Conservation (phyloP, 2,329 filamentous ascomycete genomes). For the Botryotinia narcissicola region DNA sequence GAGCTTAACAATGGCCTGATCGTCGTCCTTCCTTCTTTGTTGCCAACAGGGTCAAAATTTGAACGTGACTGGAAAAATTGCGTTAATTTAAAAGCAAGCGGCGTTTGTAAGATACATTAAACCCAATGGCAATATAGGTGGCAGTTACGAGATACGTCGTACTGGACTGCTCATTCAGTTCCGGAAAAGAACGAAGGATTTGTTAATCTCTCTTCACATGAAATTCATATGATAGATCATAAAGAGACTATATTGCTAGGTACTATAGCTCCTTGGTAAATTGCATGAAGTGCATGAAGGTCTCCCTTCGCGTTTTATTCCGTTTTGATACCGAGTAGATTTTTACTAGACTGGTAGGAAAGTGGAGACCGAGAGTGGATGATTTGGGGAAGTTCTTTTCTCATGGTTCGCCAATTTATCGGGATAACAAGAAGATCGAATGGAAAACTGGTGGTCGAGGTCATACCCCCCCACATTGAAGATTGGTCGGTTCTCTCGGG, state of each 20-base stretch:
- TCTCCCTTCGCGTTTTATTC: not conserved
- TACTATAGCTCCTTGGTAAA: not conserved
- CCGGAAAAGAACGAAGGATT: not conserved
- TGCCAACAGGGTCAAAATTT: not conserved
- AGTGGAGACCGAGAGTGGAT: slow-evolving; percentile 7
- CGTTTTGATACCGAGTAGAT: slow-evolving; percentile 14
- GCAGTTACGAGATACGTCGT: slow-evolving; percentile 2
- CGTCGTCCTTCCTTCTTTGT: not conserved
- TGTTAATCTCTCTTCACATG: not conserved
- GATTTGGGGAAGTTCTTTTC: not conserved
- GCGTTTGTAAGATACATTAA: not conserved
- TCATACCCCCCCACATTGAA: not conserved
- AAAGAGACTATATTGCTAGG: not conserved
- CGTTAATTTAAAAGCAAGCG: slow-evolving; percentile 1
- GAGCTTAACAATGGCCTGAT: not conserved
- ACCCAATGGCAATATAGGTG: not conserved
- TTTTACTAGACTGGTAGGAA: not conserved
- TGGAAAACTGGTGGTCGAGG: slow-evolving; percentile 7
- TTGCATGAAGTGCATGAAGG: slow-evolving; percentile 1
- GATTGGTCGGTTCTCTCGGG: not conserved
- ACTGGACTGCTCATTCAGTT: not conserved
- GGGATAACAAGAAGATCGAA: slow-evolving; percentile 9
- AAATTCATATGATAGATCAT: slow-evolving; percentile 9
- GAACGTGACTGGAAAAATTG: slow-evolving; percentile 1
- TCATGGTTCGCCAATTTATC: slow-evolving; percentile 2